phyloP scores from a whole-genome alignment of 495 filamentous ascomycete species.

The Schizothecium vesticola region DNA sequence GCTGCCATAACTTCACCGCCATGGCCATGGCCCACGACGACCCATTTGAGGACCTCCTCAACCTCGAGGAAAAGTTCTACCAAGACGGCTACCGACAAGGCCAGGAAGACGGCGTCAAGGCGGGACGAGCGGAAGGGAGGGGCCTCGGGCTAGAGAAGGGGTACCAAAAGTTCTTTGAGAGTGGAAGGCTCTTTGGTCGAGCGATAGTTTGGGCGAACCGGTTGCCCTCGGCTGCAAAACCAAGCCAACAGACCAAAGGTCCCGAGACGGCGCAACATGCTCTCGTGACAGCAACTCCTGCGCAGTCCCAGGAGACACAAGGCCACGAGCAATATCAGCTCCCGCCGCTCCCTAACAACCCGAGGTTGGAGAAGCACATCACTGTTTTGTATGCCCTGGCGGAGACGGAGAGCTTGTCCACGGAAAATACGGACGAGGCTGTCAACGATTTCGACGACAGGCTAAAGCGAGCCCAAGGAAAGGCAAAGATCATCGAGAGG shows the following conservation, averaged over 20 bases:
- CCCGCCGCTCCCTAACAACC: constrained; percentile 46
- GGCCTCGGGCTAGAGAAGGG: constrained; percentile 88
- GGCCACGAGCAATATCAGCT: constrained; percentile 10
- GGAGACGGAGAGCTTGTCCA: constrained; percentile 71
- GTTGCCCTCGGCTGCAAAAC: constrained; percentile 14
- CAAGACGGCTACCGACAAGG: constrained; percentile 76
- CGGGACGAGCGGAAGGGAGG: constrained; percentile 82
- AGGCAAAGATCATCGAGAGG: constrained; percentile 74
- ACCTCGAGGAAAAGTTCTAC: constrained; percentile 81
- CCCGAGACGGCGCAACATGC: background rate
- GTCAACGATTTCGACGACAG: constrained; percentile 83
- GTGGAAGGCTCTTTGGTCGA: constrained; percentile 77
- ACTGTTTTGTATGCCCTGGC: constrained; percentile 65
- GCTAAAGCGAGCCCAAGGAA: constrained; percentile 70
- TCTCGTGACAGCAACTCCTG: background rate
- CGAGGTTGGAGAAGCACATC: constrained; percentile 69
- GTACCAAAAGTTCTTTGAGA: constrained; percentile 80
- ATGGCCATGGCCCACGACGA: constrained; percentile 31
- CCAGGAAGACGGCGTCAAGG: constrained; percentile 65
- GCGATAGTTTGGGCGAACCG: constrained; percentile 69
- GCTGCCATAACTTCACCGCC: background rate
- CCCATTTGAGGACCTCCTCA: constrained; percentile 66
- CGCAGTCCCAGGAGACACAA: background rate
- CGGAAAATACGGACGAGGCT: constrained; percentile 74
- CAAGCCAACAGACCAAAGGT: constrained; percentile 11